Conservation (phyloP, 2,329 filamentous ascomycete species). For the Fusarium lyarnte region DNA sequence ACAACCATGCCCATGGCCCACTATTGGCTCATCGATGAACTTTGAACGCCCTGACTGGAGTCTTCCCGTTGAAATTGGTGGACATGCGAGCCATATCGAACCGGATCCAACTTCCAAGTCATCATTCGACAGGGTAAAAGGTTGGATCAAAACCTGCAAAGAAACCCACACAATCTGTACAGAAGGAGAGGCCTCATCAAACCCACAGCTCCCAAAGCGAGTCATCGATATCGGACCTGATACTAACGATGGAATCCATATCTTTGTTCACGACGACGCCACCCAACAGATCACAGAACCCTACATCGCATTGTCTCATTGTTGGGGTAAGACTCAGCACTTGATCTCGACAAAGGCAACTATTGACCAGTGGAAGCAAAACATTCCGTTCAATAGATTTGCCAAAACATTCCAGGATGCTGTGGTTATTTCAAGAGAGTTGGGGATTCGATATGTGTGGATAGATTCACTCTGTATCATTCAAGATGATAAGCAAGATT, state of each 20-base stretch:
- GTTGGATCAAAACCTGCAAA: constrained; percentile 32
- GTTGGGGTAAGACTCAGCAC: constrained; percentile 32
- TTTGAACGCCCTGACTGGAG: constrained; percentile 12
- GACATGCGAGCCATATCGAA: constrained; percentile 24
- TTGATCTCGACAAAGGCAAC: constrained; percentile 19
- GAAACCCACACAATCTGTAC: constrained; percentile 17
- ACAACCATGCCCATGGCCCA: constrained; percentile 28
- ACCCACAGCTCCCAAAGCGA: constrained; percentile 27
- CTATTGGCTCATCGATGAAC: constrained; percentile 28
- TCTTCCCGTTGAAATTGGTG: constrained; percentile 4
- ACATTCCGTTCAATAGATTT: constrained; percentile 26
- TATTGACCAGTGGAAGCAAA: constrained; percentile 25
- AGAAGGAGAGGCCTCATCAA: constrained; percentile 13
- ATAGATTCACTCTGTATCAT: constrained; percentile 44
- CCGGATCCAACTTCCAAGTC: constrained; percentile 14
- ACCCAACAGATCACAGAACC: not conserved
- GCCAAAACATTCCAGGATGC: constrained; percentile 37
- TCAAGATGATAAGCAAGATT: constrained; percentile 40
- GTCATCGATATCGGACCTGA: constrained; percentile 30
- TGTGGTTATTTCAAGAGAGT: constrained; percentile 20
- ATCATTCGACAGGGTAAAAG: constrained; percentile 24
- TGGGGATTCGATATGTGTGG: constrained; percentile 40
- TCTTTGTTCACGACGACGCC: constrained; percentile 25
- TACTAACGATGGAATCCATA: constrained; percentile 27
- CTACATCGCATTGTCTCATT: constrained; percentile 39